Conservation (phyloP, 192 early-diverging fungal genomes). For the Coemansia sp. region DNA sequence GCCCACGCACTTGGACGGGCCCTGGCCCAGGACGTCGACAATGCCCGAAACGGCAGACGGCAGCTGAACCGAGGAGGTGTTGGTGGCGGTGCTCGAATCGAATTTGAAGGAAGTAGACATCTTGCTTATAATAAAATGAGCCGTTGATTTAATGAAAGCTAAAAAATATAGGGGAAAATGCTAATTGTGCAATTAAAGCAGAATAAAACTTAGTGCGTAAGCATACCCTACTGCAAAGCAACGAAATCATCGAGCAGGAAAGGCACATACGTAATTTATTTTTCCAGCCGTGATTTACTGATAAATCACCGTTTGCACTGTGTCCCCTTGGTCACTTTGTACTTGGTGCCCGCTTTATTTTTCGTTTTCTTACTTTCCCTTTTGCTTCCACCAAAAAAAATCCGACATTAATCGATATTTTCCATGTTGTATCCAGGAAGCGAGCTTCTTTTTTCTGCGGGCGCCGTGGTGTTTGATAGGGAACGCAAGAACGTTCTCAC, state of each 20-base stretch:
- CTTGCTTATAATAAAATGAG: neutral
- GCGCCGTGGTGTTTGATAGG: constrained; percentile 41
- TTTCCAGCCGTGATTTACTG: neutral
- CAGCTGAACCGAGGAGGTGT: constrained; percentile 31
- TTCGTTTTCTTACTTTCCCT: neutral
- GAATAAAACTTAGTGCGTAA: neutral
- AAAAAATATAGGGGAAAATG: too few relatives aligned
- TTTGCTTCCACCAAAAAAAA: neutral
- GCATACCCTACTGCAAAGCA: too few relatives aligned
- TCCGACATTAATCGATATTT: neutral
- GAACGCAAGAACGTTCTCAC: constrained; percentile 13
- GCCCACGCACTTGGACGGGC: constrained; percentile 25
- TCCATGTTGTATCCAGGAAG: constrained; percentile 23
- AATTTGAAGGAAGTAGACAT: constrained; percentile 42
- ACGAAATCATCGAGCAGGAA: too few relatives aligned
- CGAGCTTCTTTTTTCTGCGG: constrained; percentile 35
- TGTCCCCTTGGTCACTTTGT: neutral
- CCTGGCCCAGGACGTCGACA: constrained; percentile 24
- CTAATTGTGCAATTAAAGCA: neutral
- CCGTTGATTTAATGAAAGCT: too few relatives aligned
- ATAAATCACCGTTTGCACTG: too few relatives aligned
- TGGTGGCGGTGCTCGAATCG: constrained; percentile 15
- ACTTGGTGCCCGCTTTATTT: neutral
- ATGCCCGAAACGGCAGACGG: constrained; percentile 16
- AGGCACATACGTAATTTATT: neutral